Evolutionary conservation across 108 stramenopile genomes (phyloP).

Genomic region (Cyclotella baltica): DNA sequence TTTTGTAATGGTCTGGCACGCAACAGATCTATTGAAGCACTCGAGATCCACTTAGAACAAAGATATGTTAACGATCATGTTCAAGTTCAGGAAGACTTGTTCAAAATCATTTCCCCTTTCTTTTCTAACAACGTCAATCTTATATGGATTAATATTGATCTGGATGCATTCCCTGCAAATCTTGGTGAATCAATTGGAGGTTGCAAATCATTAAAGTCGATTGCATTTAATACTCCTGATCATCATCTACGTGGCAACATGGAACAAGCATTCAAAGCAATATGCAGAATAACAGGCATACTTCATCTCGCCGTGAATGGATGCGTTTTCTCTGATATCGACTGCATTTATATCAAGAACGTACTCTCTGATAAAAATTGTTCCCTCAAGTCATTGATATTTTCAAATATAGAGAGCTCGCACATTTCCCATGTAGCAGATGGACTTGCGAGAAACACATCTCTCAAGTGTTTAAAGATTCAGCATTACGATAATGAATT

Average conservation of each 20-base stretch:
- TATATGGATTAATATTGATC: neutral
- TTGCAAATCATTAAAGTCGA: neutral
- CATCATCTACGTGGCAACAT: neutral
- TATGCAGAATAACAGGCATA: neutral
- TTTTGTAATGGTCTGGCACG: neutral
- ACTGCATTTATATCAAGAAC: neutral
- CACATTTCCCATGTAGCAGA: neutral
- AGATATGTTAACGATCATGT: neutral
- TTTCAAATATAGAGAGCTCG: neutral
- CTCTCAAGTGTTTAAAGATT: neutral
- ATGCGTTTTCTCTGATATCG: neutral
- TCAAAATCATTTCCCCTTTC: neutral
- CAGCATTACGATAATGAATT: neutral
- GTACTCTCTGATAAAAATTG: neutral
- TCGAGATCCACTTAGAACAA: neutral
- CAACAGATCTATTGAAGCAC: neutral
- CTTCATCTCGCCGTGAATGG: neutral
- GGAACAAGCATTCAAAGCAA: neutral
- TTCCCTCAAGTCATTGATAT: neutral
- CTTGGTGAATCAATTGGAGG: neutral
- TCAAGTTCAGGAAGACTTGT: neutral
- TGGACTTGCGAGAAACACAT: neutral
- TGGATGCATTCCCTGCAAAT: neutral
- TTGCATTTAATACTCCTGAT: neutral
- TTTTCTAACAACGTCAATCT: neutral